Base-by-base conservation (phyloP, 2,329 filamentous ascomycete genomes). In the Monilinia laxa region DNA sequence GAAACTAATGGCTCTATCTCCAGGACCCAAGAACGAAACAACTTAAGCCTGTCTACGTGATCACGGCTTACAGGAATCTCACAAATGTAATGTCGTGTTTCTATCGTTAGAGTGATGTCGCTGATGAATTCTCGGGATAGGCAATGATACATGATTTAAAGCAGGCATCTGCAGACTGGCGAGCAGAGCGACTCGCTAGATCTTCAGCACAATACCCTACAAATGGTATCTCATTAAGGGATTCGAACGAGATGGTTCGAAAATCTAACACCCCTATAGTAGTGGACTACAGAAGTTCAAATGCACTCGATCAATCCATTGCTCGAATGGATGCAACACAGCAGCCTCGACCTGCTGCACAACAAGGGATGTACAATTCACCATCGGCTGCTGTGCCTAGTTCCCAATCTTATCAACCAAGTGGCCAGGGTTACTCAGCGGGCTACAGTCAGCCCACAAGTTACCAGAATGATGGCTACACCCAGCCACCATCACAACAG, bases 61-160 rank as follows among this genome's bases (percentile, higher is more conserved):
- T 93, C 77, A 91, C 87, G 59, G 90, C 89, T 69, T 93, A 93
- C 79, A 85, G 90, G 70, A 91, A 92, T 76, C 79, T 93, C 75
- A 93, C 90, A 73, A 88, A 88, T 75, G 90, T 92, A 84, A 73
- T 73, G 69, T 66, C 67, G 63, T 68, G 80, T 56, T 65, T 57
- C 69, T 65, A 68, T 42, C 23, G 40, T 64, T 57, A 20, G 35
- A 55, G 54, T 49, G 20, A 68, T 60, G 20, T 38, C 67, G 67
- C 73, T 75, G 63, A 74, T 68, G 28, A 52, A 66, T 54, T 35
- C 49, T 40, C 60, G 11, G 63, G 67, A 64, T 69, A 84, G 83
- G 81, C 82, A 76, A 84, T 84, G 82, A 83, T 84, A 74, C 77
- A 80, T 73, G 82, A 84, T 78, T 76, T 84, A 54, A 83, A 83